phyloP scores from a whole-genome alignment of 768 basidiomycete species.

The Daedalea quercina region DNA sequence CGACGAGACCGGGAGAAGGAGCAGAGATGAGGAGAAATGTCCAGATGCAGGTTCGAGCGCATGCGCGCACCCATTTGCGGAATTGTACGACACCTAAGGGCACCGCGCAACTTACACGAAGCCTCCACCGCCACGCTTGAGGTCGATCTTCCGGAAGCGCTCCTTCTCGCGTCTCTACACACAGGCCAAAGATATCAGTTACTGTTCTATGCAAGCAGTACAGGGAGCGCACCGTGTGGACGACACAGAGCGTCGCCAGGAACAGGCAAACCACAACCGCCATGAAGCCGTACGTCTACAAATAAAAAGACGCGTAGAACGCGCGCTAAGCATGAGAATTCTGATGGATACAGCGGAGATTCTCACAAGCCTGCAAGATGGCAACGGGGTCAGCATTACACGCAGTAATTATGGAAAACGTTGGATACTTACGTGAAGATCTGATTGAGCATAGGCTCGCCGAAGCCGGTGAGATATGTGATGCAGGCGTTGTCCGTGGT shows the following conservation, averaged over 20 bases:
- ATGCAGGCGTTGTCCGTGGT: constrained; percentile 51
- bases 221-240: constrained; percentile 74
- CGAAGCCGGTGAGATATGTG: constrained; percentile 55
- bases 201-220: background rate
- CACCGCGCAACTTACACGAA: constrained; percentile 53
- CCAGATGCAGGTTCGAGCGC: background rate
- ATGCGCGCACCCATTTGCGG: background rate
- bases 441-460: constrained; percentile 71
- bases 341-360: background rate
- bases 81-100: no score
- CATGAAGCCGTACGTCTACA: constrained; percentile 76
- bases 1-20: background rate
- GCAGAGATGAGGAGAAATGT: background rate
- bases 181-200: background rate
- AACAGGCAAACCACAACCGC: constrained; percentile 69
- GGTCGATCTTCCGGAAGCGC: constrained; percentile 85
- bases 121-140: constrained; percentile 79
- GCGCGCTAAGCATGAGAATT: constrained; percentile 7
- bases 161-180: constrained; percentile 69
- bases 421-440: constrained; percentile 66
- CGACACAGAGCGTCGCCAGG: constrained; percentile 78
- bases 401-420: background rate
- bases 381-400: background rate
- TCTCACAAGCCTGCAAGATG: background rate
- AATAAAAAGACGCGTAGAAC: background rate